Percentiles rank a stretch among this genome's conserved stretches.
phyloP scores from a whole-genome alignment of 768 basidiomycete genomes.

The Termitomyces sp. region DNA sequence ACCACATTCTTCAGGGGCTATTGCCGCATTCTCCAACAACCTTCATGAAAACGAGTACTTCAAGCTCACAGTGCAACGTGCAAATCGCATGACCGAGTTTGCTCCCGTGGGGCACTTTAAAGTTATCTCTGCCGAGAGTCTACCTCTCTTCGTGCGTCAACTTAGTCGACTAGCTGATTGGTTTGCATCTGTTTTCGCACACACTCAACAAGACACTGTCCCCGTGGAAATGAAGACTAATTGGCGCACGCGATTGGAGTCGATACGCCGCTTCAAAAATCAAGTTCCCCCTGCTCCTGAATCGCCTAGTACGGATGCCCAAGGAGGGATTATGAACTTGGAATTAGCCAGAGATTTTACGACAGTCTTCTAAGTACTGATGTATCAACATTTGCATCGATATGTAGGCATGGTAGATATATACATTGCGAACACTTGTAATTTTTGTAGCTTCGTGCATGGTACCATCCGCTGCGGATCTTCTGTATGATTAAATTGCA shows the following conservation, averaged over 20 bases:
- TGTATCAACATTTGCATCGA: background rate
- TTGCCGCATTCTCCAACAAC: constrained; percentile 81
- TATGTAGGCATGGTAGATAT: background rate
- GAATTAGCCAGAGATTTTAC: constrained; percentile 57
- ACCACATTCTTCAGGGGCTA: constrained; percentile 81
- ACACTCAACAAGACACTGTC: constrained; percentile 65
- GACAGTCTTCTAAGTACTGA: constrained; percentile 32
- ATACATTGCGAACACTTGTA: background rate
- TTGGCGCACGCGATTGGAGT: constrained; percentile 77
- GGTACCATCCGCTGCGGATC: background rate
- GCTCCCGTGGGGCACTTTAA: constrained; percentile 91
- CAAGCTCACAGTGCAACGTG: constrained; percentile 88
- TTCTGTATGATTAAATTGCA: background rate
- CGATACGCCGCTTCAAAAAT: constrained; percentile 67
- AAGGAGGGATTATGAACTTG: constrained; percentile 45
- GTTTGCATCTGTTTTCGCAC: constrained; percentile 80
- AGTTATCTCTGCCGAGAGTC: constrained; percentile 81
- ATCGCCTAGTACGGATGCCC: constrained; percentile 17
- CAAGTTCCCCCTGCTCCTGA: constrained; percentile 27
- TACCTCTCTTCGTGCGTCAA: constrained; percentile 86
- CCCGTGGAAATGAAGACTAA: constrained; percentile 82
- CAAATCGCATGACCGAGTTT: constrained; percentile 90
- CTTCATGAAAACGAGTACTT: constrained; percentile 92
- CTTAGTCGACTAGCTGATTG: constrained; percentile 85
- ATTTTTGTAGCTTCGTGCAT: background rate